phyloP scores from a whole-genome alignment of 2,329 filamentous ascomycete genomes.

The Penicillium crustosum region DNA sequence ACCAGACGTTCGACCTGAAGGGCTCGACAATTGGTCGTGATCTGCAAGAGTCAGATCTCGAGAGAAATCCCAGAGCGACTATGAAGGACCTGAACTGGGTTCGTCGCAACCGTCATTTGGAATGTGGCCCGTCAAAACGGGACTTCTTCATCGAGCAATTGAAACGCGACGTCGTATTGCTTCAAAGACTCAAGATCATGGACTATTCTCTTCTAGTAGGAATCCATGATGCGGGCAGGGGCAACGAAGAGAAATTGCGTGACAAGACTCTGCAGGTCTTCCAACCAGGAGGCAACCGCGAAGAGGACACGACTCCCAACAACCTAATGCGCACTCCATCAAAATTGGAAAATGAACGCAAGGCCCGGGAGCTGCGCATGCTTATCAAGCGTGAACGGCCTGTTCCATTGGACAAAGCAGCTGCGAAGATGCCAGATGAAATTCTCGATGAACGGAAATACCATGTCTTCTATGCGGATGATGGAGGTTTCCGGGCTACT shows the following conservation, averaged over 20 bases:
- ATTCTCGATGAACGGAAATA: constrained; percentile 72
- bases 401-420: constrained; percentile 82
- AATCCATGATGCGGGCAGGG: constrained; percentile 84
- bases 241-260: constrained; percentile 91
- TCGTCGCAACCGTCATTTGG: constrained; percentile 76
- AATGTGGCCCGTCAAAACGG: constrained; percentile 87
- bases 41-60: constrained; percentile 82
- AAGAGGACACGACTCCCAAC: constrained; percentile 61
- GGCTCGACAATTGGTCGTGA: constrained; percentile 93
- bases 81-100: constrained; percentile 98
- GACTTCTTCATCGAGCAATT: constrained; percentile 85
- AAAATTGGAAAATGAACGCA: constrained; percentile 85
- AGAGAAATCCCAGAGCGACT: constrained; percentile 85
- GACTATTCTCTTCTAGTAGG: constrained; percentile 95
- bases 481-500: constrained; percentile 89
- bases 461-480: constrained; percentile 88
- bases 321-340: constrained; percentile 86
- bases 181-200: constrained; percentile 94
- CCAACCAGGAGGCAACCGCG: constrained; percentile 74
- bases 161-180: constrained; percentile 76
- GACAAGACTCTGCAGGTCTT: constrained; percentile 92
- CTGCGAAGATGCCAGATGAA: constrained; percentile 86
- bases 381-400: constrained; percentile 92
- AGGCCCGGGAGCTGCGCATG: constrained; percentile 85
- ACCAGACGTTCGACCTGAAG: constrained; percentile 95